These are phyloP conservation scores for Lentinus tigrinus DNA, from an alignment of 768 basidiomycete species.

Conservation along the genomic window DNA sequence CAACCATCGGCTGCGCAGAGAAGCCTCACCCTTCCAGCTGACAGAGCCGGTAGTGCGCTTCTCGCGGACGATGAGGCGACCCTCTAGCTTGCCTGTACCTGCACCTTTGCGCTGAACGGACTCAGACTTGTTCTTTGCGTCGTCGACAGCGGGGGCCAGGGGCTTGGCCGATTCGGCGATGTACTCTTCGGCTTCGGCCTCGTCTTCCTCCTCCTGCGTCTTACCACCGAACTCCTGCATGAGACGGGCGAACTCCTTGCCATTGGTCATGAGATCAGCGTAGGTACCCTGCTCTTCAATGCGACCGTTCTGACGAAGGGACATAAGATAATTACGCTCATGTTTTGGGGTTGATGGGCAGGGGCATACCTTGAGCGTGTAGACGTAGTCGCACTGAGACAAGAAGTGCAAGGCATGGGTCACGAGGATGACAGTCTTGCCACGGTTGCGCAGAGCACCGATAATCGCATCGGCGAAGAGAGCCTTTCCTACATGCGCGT, in stretches of 20 bases:
- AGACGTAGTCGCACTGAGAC: slow-evolving; percentile 50
- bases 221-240: slow-evolving; percentile 61
- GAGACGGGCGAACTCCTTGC: slow-evolving; percentile 57
- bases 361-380: slow-evolving; percentile 33
- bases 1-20: background rate
- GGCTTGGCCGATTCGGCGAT: slow-evolving; percentile 14
- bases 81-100: slow-evolving; percentile 64
- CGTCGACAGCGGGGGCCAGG: slow-evolving; percentile 27
- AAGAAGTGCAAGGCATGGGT: slow-evolving; percentile 58
- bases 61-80: slow-evolving; percentile 65
- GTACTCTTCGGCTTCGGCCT: slow-evolving; percentile 28
- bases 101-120: slow-evolving; percentile 35
- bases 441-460: slow-evolving; percentile 39
- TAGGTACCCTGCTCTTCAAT: slow-evolving; percentile 54
- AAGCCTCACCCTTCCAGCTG: slow-evolving; percentile 41
- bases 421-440: slow-evolving; percentile 54
- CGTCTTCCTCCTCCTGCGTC: slow-evolving; percentile 36
- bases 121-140: slow-evolving; percentile 38
- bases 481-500: slow-evolving; percentile 71
- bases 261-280: slow-evolving; percentile 43
- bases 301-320: slow-evolving; percentile 29
- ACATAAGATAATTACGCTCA: too few relatives aligned
- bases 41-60: slow-evolving; percentile 65
- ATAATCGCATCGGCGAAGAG: slow-evolving; percentile 69
- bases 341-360: background rate